These are phyloP conservation scores for Cryptococcus sp. DNA, from an alignment of 1,284 basidiomycete species.

Conservation along the genomic window DNA sequence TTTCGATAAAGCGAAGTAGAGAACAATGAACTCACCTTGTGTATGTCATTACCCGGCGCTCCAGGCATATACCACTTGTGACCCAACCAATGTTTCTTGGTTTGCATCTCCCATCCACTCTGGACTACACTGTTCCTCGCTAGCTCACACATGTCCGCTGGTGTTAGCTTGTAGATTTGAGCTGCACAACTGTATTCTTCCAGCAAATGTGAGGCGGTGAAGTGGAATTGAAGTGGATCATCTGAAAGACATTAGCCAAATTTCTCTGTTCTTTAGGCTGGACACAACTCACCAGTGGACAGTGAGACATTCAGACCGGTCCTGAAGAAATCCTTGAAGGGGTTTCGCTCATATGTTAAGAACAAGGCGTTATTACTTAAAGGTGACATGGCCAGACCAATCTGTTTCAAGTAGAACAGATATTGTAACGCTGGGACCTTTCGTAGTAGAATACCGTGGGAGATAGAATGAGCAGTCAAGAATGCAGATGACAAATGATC, in stretches of 20 bases:
- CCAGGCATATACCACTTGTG: constrained; percentile 85
- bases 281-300: constrained; percentile 73
- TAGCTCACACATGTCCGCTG: constrained; percentile 68
- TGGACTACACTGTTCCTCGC: constrained; percentile 95
- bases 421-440: constrained; percentile 89
- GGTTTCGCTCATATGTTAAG: constrained; percentile 92
- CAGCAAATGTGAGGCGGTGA: constrained; percentile 88
- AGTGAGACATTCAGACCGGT: constrained; percentile 93
- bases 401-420: constrained; percentile 93
- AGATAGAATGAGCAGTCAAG: constrained; percentile 95
- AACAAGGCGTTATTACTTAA: constrained; percentile 97
- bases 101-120: constrained; percentile 97
- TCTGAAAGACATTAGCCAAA: constrained; percentile 14
- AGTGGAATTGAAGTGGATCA: constrained; percentile 73
- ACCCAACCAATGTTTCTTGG: constrained; percentile 96
- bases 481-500: constrained; percentile 95
- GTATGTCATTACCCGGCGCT: constrained; percentile 81
- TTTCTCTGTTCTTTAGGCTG: background rate
- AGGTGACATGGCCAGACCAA: constrained; percentile 97
- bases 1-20: background rate
- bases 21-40: constrained; percentile 60
- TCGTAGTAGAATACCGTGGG: constrained; percentile 93
- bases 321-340: constrained; percentile 94
- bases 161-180: constrained; percentile 87
- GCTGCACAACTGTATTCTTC: constrained; percentile 99